phyloP scores from a whole-genome alignment of 257 asterid species.

The Agastache rugosa region DNA sequence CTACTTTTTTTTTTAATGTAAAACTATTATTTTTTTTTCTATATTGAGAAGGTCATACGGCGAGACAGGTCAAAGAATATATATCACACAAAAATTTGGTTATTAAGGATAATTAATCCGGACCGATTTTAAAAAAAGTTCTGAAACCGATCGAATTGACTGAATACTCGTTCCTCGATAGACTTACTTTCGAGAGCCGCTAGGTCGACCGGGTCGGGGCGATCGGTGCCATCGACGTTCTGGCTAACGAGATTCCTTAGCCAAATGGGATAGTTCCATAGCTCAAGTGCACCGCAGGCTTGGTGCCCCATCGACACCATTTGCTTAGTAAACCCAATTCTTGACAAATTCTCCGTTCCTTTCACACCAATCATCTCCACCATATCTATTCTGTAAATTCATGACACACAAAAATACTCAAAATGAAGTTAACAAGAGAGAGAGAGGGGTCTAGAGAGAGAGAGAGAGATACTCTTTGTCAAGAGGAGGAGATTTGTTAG shows the following conservation, averaged over 20 bases:
- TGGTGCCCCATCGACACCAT: slow-evolving; percentile 86
- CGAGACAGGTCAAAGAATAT: too few relatives aligned
- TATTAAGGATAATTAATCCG: too few relatives aligned
- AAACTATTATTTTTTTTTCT: too few relatives aligned
- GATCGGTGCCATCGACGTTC: slow-evolving; percentile 52
- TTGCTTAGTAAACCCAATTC: slow-evolving; percentile 56
- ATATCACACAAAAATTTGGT: too few relatives aligned
- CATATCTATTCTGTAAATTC: slow-evolving; percentile 49
- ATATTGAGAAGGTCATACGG: too few relatives aligned
- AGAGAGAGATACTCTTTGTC: slow-evolving; percentile 38
- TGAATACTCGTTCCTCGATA: too few relatives aligned
- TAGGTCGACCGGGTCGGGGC: slow-evolving; percentile 58
- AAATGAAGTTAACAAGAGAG: too few relatives aligned
- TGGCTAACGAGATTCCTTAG: slow-evolving; percentile 54
- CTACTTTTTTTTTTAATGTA: too few relatives aligned
- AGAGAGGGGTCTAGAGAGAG: too few relatives aligned
- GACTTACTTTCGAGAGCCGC: slow-evolving; percentile 62
- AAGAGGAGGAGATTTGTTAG: slow-evolving; percentile 61
- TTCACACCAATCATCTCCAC: slow-evolving; percentile 49
- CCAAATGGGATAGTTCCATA: slow-evolving; percentile 68
- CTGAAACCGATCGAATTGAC: too few relatives aligned
- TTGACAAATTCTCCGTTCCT: slow-evolving; percentile 45
- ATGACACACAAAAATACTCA: not conserved
- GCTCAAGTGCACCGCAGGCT: slow-evolving; percentile 71
- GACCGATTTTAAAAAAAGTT: too few relatives aligned